Conservation (phyloP, 768 basidiomycete genomes). For the Stropharia rugosoannulata region DNA sequence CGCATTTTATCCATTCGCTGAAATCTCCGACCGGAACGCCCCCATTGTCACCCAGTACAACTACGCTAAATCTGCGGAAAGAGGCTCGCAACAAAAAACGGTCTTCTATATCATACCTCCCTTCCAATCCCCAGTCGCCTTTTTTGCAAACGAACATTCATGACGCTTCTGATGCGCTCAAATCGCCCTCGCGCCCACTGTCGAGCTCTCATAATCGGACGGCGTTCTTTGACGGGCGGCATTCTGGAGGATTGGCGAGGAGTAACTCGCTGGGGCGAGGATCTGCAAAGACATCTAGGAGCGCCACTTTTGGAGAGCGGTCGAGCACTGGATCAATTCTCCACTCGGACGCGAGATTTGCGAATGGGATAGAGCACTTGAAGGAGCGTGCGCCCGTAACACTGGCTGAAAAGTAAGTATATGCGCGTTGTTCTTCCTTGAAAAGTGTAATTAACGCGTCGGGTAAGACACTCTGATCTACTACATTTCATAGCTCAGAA, state of each 20-base stretch:
- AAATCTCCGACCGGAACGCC: constrained; percentile 4
- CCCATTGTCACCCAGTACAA: constrained; percentile 13
- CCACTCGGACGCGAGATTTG: constrained; percentile 14
- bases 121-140: constrained; percentile 19
- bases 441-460: background rate
- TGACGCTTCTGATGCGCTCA: background rate
- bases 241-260: constrained; percentile 5
- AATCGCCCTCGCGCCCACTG: constrained; percentile 10
- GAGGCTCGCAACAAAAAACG: constrained; percentile 36
- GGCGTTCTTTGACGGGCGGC: constrained; percentile 1
- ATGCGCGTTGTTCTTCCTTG: background rate
- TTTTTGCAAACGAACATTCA: constrained; percentile 8
- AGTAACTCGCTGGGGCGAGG: constrained; percentile 11
- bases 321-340: constrained; percentile 20
- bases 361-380: constrained; percentile 7
- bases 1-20: background rate
- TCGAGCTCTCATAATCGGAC: constrained; percentile 5
- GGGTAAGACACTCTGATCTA: constrained; percentile 72
- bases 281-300: constrained; percentile 10
- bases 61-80: constrained; percentile 7
- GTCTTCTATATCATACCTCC: constrained; percentile 55
- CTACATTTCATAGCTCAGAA: constrained; percentile 87
- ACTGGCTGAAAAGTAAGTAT: constrained; percentile 67
- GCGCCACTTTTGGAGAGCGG: constrained; percentile 11
- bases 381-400: constrained; percentile 51